Evolutionary conservation across 2,329 filamentous ascomycete genomes (phyloP).

Genomic region (Boeremia exigua): DNA sequence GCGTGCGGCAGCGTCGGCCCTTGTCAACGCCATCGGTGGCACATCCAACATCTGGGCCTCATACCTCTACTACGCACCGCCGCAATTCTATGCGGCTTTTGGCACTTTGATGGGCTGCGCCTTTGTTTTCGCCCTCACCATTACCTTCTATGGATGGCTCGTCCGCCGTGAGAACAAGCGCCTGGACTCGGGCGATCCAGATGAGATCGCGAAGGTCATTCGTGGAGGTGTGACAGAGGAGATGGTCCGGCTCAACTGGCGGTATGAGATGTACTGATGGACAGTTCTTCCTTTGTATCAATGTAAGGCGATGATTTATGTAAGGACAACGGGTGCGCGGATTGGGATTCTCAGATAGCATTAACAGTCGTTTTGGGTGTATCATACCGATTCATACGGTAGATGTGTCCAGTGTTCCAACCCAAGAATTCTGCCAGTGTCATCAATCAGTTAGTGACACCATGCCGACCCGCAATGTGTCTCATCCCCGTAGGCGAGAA

Average conservation of each 20-base stretch:
- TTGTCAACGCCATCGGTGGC: conserved; percentile 30
- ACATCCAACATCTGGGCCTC: conserved; percentile 32
- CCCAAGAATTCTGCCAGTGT: no score
- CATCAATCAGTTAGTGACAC: no score
- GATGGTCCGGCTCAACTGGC: conserved; percentile 28
- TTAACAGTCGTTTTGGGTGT: no score
- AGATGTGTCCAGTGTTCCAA: no score
- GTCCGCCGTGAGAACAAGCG: conserved; percentile 29
- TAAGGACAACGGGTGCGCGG: no score
- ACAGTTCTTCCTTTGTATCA: not conserved
- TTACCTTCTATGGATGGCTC: conserved; percentile 30
- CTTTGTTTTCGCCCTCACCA: conserved; percentile 23
- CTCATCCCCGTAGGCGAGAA: no score
- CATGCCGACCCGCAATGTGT: no score
- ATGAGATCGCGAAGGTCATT: conserved; percentile 30
- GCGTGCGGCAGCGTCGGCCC: conserved; percentile 28
- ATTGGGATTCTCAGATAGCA: no score
- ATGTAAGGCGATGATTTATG: not conserved
- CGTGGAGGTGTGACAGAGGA: conserved; percentile 31
- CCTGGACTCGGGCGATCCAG: conserved; percentile 25
- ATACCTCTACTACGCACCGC: conserved; percentile 32
- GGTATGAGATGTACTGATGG: conserved; percentile 31
- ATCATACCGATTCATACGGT: no score
- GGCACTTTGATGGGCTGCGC: conserved; percentile 32
- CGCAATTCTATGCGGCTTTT: conserved; percentile 31